Base-by-base conservation (phyloP, 1,139 yeast genomes). In the Sugiyamaella grinbergsii region DNA sequence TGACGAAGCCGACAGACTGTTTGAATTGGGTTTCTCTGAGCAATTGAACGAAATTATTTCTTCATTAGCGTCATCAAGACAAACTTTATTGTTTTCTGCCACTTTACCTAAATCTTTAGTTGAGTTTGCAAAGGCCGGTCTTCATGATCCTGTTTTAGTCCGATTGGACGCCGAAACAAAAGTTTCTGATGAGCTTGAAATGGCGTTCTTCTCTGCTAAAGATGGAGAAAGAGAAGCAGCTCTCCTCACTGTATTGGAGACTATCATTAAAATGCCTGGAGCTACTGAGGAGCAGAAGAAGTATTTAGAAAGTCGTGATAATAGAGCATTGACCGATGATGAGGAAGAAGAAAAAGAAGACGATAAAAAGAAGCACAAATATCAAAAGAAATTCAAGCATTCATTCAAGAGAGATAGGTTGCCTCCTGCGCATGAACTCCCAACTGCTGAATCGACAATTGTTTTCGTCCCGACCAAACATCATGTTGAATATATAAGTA, bases 1-100 rank as follows among this genome's bases (percentile, higher is more conserved):
- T 67, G 99, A 94, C 72, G 99, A 94, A 74, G 98, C 98, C 32
- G 99, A 94, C 76, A 78, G 98, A 64, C 77, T 94, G 61, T 94
- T 94, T 65, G 99, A 94, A 71, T 85, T 91, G 86, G 98, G 98
- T 50, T 94, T 94, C 68, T 85, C 95, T 31, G 96, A 90, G 62
- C 98, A 94, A 66, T 77, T 94, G 65, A 89, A 88, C 63, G 98
- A 93, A 68, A 77, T 94, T 59, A 71, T 94, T 47, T 93, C 90
- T 1, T 78, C 94, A 0, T 76, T 93, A 54, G 96, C 98, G 0
- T 69, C 89, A 13, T 75, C 78, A 36, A 80, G 98, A 66, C 98
- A 94, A 69, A 85, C 97, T 0, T 73, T 93, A 47, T 74, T 94
- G 57, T 94, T 94, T 61, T 88, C 96, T 33, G 99, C 99, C 1